phyloP scores from a whole-genome alignment of 257 asterid species.

The Prunella vulgaris region DNA sequence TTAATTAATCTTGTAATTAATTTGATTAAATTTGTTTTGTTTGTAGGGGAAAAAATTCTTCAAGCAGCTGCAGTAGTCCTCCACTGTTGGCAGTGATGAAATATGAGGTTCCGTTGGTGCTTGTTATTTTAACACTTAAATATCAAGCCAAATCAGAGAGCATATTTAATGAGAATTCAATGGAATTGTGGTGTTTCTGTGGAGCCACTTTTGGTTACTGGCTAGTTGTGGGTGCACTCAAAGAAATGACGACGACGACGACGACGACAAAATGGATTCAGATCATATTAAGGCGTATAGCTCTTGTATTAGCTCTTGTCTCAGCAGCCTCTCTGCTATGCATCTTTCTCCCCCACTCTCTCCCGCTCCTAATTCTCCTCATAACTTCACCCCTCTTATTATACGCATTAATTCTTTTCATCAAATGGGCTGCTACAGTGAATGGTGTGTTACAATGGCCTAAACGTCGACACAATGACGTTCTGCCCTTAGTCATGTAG shows the following conservation, averaged over 20 bases:
- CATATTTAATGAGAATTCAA: not conserved
- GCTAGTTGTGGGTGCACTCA: not conserved
- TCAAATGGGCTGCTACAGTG: not conserved
- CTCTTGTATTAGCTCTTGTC: not conserved
- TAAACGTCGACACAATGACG: too few relatives aligned
- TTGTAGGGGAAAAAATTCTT: not conserved
- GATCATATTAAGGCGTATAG: too few relatives aligned
- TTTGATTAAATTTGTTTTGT: not conserved
- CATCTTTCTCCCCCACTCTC: not conserved
- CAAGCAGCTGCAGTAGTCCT: not conserved
- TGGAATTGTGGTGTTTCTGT: not conserved
- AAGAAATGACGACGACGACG: too few relatives aligned
- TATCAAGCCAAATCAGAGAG: not conserved
- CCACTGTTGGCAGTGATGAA: not conserved
- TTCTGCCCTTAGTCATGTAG: too few relatives aligned
- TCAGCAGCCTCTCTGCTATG: not conserved
- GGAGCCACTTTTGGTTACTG: slow-evolving; percentile 14
- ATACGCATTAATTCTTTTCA: not conserved
- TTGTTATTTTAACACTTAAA: not conserved
- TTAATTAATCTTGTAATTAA: too few relatives aligned
- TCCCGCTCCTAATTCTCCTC: too few relatives aligned
- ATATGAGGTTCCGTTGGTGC: not conserved
- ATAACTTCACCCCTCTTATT: not conserved
- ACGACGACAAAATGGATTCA: not conserved
- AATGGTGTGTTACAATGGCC: not conserved